phyloP scores from a whole-genome alignment of 169 alveolate species.

The Babesia gibsoni region DNA sequence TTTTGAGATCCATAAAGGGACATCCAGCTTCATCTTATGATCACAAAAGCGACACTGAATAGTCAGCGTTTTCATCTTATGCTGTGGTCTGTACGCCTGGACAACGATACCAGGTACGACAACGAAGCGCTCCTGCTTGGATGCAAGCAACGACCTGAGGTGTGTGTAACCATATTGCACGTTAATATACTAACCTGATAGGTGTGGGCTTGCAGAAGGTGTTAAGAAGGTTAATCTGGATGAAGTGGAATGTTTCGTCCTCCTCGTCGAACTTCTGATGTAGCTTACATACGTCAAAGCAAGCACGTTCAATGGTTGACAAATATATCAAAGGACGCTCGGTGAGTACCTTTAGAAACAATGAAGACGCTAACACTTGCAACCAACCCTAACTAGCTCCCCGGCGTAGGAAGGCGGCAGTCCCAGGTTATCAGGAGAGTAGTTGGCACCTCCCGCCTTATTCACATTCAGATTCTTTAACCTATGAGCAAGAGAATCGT shows the following conservation, averaged over 20 bases:
- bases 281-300: constrained; percentile 74
- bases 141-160: constrained; percentile 57
- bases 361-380: constrained; percentile 23
- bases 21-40: constrained; percentile 81
- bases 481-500: constrained; percentile 49
- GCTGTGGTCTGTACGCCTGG: constrained; percentile 89
- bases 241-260: constrained; percentile 68
- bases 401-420: constrained; percentile 70
- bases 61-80: constrained; percentile 76
- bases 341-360: constrained; percentile 62
- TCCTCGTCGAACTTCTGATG: constrained; percentile 69
- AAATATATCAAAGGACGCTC: constrained; percentile 73
- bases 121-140: constrained; percentile 86
- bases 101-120: constrained; percentile 94
- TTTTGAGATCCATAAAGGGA: constrained; percentile 86
- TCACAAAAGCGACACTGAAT: constrained; percentile 91
- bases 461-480: constrained; percentile 44
- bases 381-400: constrained; percentile 67
- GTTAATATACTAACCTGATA: constrained; percentile 44
- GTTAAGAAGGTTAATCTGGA: constrained; percentile 72
- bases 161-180: not conserved
- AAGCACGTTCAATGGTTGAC: constrained; percentile 73
- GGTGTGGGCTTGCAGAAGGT: constrained; percentile 75
- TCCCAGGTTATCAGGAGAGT: not conserved
- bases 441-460: constrained; percentile 5